Base-by-base conservation (phyloP, 2,329 filamentous ascomycete genomes). In the Fusarium temperatum region DNA sequence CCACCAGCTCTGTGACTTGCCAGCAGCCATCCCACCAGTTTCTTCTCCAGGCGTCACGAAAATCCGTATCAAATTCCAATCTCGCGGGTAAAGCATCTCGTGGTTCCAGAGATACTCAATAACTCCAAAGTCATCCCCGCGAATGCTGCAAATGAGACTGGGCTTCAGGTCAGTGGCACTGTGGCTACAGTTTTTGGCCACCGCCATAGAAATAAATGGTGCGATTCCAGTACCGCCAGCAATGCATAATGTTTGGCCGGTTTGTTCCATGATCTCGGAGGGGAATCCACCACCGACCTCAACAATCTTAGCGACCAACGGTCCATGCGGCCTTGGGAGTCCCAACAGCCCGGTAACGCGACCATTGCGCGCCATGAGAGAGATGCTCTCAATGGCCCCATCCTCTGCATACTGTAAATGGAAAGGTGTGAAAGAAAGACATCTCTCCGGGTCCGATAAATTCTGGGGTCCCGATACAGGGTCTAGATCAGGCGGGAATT, bases 351-450 rank as follows among this genome's bases (percentile, higher is more conserved):
- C 66, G 9, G 66, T 68, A 15, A 68, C 55, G 20, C 66, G 66
- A 0, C 66, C 64, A 28, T 68, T 68, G 0, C 66, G 55, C 24
- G 55, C 66, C 55, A 68, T 68, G 1, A 68, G 24, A 3, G 64
- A 63, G 3, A 68, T 6, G 8, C 10, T 54, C 24, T 68, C 30
- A 9, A 63, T 38, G 1, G 3, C 12, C 1, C 24, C 64, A 20
- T 48, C n/a, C 1, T 53, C 30, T 1, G 24, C 9, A 13, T 55
- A 63, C 8, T 38, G 44, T 0, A 39, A 28, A 18, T 68, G 41
- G 45, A 42, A 68, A n/a, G 66, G 66, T 3, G 66, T 68, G 10
- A 68, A 68, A 4, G 55, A 68, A 11, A 68, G 64, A 30, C 66
- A 24, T 18, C 66, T 28, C 2, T 68, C 66, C 8, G 63, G 45